Percentiles rank a stretch among this genome's conserved stretches.
These are phyloP conservation scores for Malus hybrid DNA, from an alignment of 331 rosid species.

Conservation along the genomic window DNA sequence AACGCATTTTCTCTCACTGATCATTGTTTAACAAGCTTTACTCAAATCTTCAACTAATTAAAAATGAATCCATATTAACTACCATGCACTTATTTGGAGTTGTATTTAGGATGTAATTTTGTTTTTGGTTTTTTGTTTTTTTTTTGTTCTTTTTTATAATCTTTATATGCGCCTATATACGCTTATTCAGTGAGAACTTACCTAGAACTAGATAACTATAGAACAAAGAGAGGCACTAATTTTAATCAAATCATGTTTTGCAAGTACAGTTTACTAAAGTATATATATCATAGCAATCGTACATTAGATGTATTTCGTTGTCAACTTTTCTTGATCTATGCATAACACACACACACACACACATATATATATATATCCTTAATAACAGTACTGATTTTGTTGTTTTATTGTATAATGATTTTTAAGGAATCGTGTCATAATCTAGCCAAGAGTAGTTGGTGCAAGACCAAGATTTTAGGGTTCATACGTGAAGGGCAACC, in stretches of 20 bases:
- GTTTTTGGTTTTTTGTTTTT: too few relatives aligned
- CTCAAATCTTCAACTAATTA: background rate
- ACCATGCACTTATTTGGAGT: background rate
- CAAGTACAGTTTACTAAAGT: background rate
- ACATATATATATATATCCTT: background rate
- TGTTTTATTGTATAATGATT: background rate
- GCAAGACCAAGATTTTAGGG: conserved; percentile 27
- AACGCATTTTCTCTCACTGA: background rate
- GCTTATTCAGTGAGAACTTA: too few relatives aligned
- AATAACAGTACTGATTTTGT: background rate
- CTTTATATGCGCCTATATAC: too few relatives aligned
- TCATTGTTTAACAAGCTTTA: background rate
- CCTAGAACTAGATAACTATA: too few relatives aligned
- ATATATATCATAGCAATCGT: background rate
- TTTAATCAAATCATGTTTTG: background rate
- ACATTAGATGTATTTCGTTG: too few relatives aligned
- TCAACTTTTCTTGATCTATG: too few relatives aligned
- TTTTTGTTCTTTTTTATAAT: too few relatives aligned
- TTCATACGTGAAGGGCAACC: conserved; percentile 18
- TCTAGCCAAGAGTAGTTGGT: background rate
- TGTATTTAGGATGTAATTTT: too few relatives aligned
- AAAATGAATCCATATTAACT: background rate
- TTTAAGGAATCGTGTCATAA: background rate
- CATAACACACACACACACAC: too few relatives aligned
- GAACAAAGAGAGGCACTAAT: too few relatives aligned